Base-by-base conservation (phyloP, 768 basidiomycete species). In the Tulasnella sp. region DNA sequence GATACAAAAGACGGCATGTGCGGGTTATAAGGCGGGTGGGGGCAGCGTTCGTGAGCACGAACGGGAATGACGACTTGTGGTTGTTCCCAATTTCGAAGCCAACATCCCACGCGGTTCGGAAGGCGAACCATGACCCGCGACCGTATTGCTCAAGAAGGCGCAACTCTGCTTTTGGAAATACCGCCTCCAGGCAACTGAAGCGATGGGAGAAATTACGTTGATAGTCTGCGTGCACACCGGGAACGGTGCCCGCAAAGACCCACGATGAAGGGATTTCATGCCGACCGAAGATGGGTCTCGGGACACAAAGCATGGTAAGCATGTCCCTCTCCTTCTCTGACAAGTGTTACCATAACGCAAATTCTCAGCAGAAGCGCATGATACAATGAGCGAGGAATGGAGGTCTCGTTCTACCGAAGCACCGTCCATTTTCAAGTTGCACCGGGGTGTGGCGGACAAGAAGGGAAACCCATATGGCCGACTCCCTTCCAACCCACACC, bases 51-150 rank as follows among this genome's bases (percentile, higher is more conserved):
- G 61, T n/a, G 23, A n/a, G 61, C 15, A 29, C 13, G 61, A 3
- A 5, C 18, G n/a, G 26, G 29, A 29, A 32, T 13, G 32, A 13
- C n/a, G 26, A 67, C 61, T 67, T 67, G 61, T 67, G 61, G 61
- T 67, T 26, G 32, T 29, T 67, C 32, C 29, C 1, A 16, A 67
- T 26, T 32, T 67, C 61, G 61, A 67, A 67, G 61, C 32, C n/a
- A 67, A 32, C 61, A 67, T 67, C 61, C 61, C 61, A 67, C 61
- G 61, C 61, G 61, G 61, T 26, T 67, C 61, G 61, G 61, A 67
- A 67, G 61, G 61, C 20, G 20, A 16, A 26, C 29, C 23, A 11
- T 3, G 5, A 29, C 13, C 61, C 61, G 29, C n/a, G 13, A 3
- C 29, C 15, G 32, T 29, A 5, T 9, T 15, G 32, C 32, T n/a